Evolutionary conservation across 129 eudicot species (phyloP).

Genomic region (Helianthus tuberosus): DNA sequence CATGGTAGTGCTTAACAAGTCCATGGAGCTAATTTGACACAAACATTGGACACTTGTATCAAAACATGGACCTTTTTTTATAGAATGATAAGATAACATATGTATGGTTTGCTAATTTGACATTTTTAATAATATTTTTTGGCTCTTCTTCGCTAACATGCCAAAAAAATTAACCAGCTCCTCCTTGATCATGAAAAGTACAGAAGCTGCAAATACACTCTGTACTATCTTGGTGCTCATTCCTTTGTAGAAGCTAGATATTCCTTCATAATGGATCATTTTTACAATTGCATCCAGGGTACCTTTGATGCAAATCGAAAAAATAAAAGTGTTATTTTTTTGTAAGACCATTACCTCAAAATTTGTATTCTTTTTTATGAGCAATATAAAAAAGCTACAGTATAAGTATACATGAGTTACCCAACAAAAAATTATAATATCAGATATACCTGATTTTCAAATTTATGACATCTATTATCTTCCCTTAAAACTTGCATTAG

Average conservation of each 20-base stretch:
- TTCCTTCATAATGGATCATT: slow-evolving; percentile 93
- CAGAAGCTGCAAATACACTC: slow-evolving; percentile 97
- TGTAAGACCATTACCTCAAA: neutral
- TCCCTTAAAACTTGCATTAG: slow-evolving; percentile 10
- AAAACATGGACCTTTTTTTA: slow-evolving; percentile 7
- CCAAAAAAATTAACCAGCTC: slow-evolving; percentile 77
- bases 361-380: neutral
- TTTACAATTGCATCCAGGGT: slow-evolving; percentile 86
- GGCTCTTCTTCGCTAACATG: slow-evolving; percentile 42
- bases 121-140: slow-evolving; percentile 29
- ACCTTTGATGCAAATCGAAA: slow-evolving; percentile 40
- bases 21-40: no score
- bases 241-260: slow-evolving; percentile 84
- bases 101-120: slow-evolving; percentile 20
- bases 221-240: slow-evolving; percentile 99
- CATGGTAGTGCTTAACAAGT: no score
- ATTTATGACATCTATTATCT: neutral
- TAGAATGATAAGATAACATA: slow-evolving; percentile 10
- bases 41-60: neutral
- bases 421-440: neutral
- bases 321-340: neutral
- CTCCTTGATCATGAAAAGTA: slow-evolving; percentile 96
- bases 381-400: no score
- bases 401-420: no score
- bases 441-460: neutral